Evolutionary conservation across 1,284 basidiomycete genomes (phyloP), one percentile per base, ranked within the genome.

Genomic region (Malassezia dermatis): DNA sequence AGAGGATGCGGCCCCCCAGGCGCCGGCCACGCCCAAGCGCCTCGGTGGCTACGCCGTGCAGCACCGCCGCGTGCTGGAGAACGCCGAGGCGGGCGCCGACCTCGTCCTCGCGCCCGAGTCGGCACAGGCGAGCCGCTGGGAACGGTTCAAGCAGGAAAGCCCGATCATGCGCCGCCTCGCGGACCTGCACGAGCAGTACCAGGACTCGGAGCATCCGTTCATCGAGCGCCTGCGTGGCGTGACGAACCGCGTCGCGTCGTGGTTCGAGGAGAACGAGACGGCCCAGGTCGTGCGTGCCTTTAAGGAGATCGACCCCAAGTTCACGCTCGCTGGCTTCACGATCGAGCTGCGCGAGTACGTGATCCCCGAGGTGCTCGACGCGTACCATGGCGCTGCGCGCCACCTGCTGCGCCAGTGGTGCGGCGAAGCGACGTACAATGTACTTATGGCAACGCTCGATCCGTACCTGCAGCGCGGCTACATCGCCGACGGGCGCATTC

Each of bases 191-290:
- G 63, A 65, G 52, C 55, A 60, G 15, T 98, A 87, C 73, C 83
- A 91, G 66, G 91, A 96, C 71, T 93, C 89, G 1, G 94, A 99
- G 75, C 86, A 93, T 67, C 87, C 91, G 1, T 77, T 95, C 44
- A 80, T 96, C 31, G 82, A 85, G 26, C 83, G 85, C 3, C 66
- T 95, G 53, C 85, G 94, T 41, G 80, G 82, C 3, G 84, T 95
- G 39, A 91, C 90, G 1, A 82, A 84, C 47, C 88, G 86, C 1
- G 80, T 98, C 44, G 88, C 87, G 1, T 82, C 84, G 3, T 86
- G 86, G 80, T 93, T 95, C 67, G 93, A 95, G 62, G 94, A 99
- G 78, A 99, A 89, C 69, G 94, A 99, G 79, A 93, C 86, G 39
- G 93, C 90, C 12, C 86, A 87, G 72, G 94, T 98, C 23, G 84